Conservation (phyloP, 2,329 filamentous ascomycete species). For the Cercospora sp. region DNA sequence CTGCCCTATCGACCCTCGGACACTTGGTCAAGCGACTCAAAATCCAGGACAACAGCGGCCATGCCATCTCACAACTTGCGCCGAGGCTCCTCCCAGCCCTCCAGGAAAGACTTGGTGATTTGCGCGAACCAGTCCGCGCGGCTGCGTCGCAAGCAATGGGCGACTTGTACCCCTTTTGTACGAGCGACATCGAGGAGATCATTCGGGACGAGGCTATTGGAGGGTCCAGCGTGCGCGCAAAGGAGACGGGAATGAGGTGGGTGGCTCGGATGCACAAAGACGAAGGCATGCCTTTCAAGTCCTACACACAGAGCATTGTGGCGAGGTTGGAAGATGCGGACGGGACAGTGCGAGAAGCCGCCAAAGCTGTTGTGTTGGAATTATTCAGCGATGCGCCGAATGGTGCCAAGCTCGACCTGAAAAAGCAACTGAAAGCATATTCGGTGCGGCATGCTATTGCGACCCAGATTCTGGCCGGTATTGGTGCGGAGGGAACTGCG, state of each 20-base stretch:
- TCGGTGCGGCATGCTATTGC: constrained; percentile 86
- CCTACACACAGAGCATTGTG: constrained; percentile 80
- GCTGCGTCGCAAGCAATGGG: constrained; percentile 73
- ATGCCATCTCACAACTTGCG: constrained; percentile 66
- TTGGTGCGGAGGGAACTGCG: constrained; percentile 54
- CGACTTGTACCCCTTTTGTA: constrained; percentile 72
- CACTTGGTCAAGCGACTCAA: constrained; percentile 84
- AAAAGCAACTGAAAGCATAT: constrained; percentile 78
- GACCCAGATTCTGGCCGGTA: constrained; percentile 73
- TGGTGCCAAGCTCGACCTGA: constrained; percentile 82
- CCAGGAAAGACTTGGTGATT: constrained; percentile 82
- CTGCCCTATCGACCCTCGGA: constrained; percentile 82
- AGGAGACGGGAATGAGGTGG: constrained; percentile 84
- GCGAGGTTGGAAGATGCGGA: constrained; percentile 88
- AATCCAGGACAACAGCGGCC: constrained; percentile 76
- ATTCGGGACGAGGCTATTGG: constrained; percentile 76
- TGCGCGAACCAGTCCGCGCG: constrained; percentile 78
- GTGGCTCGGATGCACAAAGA: constrained; percentile 82
- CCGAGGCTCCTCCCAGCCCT: constrained; percentile 71
- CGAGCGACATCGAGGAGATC: constrained; percentile 74
- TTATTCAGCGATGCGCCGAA: constrained; percentile 81
- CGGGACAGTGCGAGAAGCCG: constrained; percentile 78
- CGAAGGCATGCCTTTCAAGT: constrained; percentile 75
- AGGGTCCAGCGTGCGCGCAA: constrained; percentile 79
- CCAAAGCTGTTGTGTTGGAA: constrained; percentile 80